A percentile compares a stretch with the other conserved stretches of the same genome.
Conservation (phyloP, 2,329 filamentous ascomycete genomes). For the Neonectria neomacrospora region DNA sequence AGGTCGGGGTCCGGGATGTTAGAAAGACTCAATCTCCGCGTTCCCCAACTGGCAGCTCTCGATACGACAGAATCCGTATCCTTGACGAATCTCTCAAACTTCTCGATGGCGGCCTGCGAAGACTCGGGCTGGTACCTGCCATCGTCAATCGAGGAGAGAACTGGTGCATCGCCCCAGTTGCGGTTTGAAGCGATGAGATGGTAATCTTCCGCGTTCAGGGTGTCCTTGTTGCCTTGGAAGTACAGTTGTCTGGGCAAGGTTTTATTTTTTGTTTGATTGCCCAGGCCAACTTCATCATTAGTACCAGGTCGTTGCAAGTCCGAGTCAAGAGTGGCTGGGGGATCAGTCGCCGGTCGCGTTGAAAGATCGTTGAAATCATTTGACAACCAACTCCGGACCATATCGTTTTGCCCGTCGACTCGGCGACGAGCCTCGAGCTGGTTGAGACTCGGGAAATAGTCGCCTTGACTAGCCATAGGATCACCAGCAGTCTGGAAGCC, state of each 20-base stretch:
- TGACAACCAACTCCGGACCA: slow-evolving; percentile 63
- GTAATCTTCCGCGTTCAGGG: slow-evolving; percentile 58
- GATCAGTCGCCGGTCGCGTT: not conserved
- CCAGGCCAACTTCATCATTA: slow-evolving; percentile 57
- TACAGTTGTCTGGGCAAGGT: slow-evolving; percentile 62
- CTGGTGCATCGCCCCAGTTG: slow-evolving; percentile 62
- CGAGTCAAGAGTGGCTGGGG: no score
- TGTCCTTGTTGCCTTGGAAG: slow-evolving; percentile 54
- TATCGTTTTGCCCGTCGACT: slow-evolving; percentile 58
- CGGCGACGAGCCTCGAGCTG: slow-evolving; percentile 57
- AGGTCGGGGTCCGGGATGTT: slow-evolving; percentile 65
- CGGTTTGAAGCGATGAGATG: slow-evolving; percentile 60
- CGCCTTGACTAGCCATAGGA: slow-evolving; percentile 2
- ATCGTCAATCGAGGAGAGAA: slow-evolving; percentile 55
- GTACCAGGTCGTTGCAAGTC: slow-evolving; percentile 41
- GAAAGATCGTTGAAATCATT: slow-evolving; percentile 46
- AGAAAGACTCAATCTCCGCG: slow-evolving; percentile 72
- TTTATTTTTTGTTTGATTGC: slow-evolving; percentile 61
- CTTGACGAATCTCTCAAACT: slow-evolving; percentile 61
- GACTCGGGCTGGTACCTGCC: slow-evolving; percentile 59
- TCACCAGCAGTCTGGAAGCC: no score
- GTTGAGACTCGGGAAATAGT: slow-evolving; percentile 61
- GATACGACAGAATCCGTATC: slow-evolving; percentile 70
- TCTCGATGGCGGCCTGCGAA: slow-evolving; percentile 64
- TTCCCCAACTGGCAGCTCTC: slow-evolving; percentile 76